Conservation (phyloP, 345 rosid species). For the Brassica incana region DNA sequence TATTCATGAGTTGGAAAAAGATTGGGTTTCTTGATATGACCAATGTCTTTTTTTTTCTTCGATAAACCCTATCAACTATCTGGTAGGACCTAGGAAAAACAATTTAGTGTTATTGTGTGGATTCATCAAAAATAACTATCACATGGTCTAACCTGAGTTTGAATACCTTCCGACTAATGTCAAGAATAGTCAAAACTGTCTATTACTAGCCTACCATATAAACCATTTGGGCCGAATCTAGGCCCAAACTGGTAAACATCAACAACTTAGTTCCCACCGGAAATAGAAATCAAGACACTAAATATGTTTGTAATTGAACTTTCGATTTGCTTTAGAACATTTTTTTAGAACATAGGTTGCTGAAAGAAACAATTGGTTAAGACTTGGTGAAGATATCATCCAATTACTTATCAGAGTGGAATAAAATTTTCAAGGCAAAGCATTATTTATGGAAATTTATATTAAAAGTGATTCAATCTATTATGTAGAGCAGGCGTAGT, state of each 20-base stretch:
- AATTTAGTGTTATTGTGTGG: too few species aligned
- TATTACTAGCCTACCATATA: neutral
- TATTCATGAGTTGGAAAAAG: constrained; percentile 52
- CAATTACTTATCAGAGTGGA: neutral
- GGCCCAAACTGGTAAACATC: too few species aligned
- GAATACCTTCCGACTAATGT: too few species aligned
- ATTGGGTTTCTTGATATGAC: neutral
- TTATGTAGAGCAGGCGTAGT: neutral
- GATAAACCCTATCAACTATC: too few species aligned
- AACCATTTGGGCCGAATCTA: too few species aligned
- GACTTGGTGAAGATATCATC: neutral
- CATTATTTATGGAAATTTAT: neutral
- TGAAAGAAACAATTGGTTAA: neutral
- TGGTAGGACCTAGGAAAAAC: too few species aligned
- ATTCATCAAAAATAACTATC: too few species aligned
- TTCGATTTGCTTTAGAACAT: neutral
- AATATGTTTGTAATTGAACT: neutral
- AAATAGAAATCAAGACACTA: neutral
- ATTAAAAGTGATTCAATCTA: neutral
- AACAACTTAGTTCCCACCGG: too few species aligned
- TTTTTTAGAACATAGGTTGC: neutral
- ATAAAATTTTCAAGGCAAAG: neutral
- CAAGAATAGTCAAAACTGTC: too few species aligned
- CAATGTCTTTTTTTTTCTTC: neutral
- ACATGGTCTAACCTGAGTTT: too few species aligned